Evolutionary conservation across 306 rosid species (phyloP), one percentile per base, ranked within the genome.

Genomic region (Prinsepia uniflora): DNA sequence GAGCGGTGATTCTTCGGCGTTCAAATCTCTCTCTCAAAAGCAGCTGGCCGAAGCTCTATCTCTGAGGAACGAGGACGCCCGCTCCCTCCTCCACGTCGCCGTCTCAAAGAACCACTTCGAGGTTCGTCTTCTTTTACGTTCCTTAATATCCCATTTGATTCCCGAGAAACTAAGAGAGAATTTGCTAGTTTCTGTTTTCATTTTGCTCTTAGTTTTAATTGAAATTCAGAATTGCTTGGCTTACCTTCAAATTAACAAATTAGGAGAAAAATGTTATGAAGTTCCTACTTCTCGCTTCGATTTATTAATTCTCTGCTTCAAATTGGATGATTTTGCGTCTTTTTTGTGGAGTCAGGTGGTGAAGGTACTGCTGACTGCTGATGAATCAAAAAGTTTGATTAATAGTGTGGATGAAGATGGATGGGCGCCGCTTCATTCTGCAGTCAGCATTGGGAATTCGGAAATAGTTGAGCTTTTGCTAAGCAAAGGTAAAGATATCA

Each of bases 361-460:
- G 68, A 80, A 86, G 83, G 49, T 80, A 54, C 77, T 93, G 1
- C 52, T 79, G 39, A 82, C 85, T 71, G 73, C 75, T 74, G 96
- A 87, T 60, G 89, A 75, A 59, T 80, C 85, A 3, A 75, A 61
- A 36, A 67, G 65, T 14, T 81, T 85, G 78, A 75, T 93, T 13
- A 90, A 90, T 67, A 75, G 85, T 68, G 76, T 58, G 1, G 98
- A 94, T 87, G 98, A 94, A 67, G 98, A 89, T 81, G 97, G 98
- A 15, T 94, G 97, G 98, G 86, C 86, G 0, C 96, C 98, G 10
- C 82, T 94, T 80, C 98, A 94, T 78, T 89, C 98, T n/a, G 97
- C 89, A 0, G 86, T 90, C 30, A 90, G 98, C 86, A 86, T 84
- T 75, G 96, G 98, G 74, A 82, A 64, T 64, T 70, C 78, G 54